Conservation (phyloP, 1,284 basidiomycete species). For the Trametes hirsuta region DNA sequence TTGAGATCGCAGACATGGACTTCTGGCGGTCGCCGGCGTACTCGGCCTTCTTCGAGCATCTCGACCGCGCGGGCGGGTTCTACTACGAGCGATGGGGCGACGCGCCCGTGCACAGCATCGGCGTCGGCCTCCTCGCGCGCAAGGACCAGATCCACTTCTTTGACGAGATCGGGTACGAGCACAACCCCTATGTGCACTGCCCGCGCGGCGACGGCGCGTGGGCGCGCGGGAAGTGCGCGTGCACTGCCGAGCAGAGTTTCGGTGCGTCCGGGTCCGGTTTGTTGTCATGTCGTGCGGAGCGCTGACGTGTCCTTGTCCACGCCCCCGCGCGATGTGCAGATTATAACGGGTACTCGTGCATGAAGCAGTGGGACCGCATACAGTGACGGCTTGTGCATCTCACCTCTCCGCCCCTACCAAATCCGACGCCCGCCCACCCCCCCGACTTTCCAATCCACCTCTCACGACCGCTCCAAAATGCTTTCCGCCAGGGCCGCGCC, state of each 20-base stretch:
- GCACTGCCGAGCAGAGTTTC: conserved; percentile 45
- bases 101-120: conserved; percentile 81
- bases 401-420: too few relatives aligned
- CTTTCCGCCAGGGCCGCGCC: too few relatives aligned
- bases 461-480: too few relatives aligned
- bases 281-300: neutral
- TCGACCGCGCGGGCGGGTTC: conserved; percentile 77
- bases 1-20: conserved; percentile 75
- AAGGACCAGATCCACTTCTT: conserved; percentile 74
- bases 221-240: conserved; percentile 48
- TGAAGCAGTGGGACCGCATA: conserved; percentile 47
- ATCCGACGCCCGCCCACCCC: too few relatives aligned
- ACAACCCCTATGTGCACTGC: conserved; percentile 55
- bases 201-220: conserved; percentile 47
- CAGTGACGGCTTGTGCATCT: neutral
- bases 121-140: conserved; percentile 62
- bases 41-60: conserved; percentile 69
- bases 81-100: conserved; percentile 86
- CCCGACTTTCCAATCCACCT: too few relatives aligned
- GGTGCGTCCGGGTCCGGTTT: too few relatives aligned
- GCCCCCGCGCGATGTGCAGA: conserved; percentile 34
- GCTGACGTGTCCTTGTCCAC: neutral
- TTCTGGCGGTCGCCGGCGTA: conserved; percentile 69
- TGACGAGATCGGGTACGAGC: conserved; percentile 62
- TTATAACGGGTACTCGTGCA: conserved; percentile 54